Evolutionary conservation across 352 stramenopile genomes (phyloP), one percentile per base, ranked within the genome.

Genomic region (Globisporangium paddicum): DNA sequence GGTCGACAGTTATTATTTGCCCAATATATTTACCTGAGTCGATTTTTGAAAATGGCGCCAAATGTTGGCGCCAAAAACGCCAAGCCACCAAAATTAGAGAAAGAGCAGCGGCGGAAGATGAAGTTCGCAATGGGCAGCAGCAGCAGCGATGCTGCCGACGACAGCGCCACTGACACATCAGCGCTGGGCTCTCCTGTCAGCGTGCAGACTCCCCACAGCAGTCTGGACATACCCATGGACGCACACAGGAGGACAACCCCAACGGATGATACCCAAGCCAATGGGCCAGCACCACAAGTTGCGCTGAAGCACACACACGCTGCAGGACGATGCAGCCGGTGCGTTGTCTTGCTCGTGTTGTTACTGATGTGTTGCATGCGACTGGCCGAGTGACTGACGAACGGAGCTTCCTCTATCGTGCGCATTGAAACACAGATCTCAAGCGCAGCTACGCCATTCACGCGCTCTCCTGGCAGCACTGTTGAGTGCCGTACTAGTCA

Each of bases 101-200:
- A 52, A 52, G 45, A 52, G 45, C 45, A 51, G 23, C 23, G 45
- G 21, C 14, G 25, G 45, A 52, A 52, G 5, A 52, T 52, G 45
- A 52, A 52, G 45, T 37, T 52, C 45, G 26, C 45, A 52, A 23
- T 52, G 45, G 13, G 23, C 14, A 34, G 23, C 23, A 25, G 45
- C 10, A 23, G 45, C 45, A 37, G 14, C 23, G 3, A 25, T 8
- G 6, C 5, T 8, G n/a, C 13, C 25, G 34, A 6, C 11, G 14
- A 16, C 4, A 32, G 3, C 14, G 11, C 25, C 5, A 34, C 14
- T 21, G 44, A n/a, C 1, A 25, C 6, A 52, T 6, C 25, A 23
- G 14, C 25, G 9, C n/a, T 30, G 26, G 26, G 19, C 28, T 26
- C 16, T 10, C 1, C 38, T 21, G 47, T 13, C 28, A 40, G 47